Base-by-base conservation (phyloP, 129 eudicot species). In the Arctium lappa region DNA sequence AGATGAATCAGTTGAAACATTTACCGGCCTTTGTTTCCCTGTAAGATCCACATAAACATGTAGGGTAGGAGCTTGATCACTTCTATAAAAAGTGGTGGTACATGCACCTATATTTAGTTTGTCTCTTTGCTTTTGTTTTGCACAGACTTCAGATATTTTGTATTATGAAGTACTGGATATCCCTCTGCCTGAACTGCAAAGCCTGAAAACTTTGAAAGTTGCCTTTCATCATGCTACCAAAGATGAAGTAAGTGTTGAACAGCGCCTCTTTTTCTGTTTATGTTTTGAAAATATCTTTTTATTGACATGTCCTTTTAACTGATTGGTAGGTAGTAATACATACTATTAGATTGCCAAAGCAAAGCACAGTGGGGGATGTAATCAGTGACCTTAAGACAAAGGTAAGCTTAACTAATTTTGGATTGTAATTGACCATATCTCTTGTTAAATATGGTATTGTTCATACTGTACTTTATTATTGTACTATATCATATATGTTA, bases 151-250 rank as follows among this genome's bases (percentile, higher is more conserved):
- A 6, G 97, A 93, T 84, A 93, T 93, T 81, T 75, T 93, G 82
- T 93, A 93, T 82, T 93, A 93, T 84, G 97, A 93, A 86, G 96
- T 91, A 69, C 77, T 93, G 85, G 97, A 93, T 82, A 93, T 93
- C 56, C 97, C 97, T 74, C 85, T 93, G 62, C 97, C 97, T 31
- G 96, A 93, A 82, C 83, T 93, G 69, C 94, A 93, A 90, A 89
- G 97, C 69, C 87, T 93, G 63, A 93, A 91, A 83, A 86, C 96
- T 63, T 88, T 93, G 10, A 93, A 93, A 87, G 94, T 93, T 83
- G 94, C 96, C 63, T 93, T 91, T 39, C 93, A 91, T 80, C 89
- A 88, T 85, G 93, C 97, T 71, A 82, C 93, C 11, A 91, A 91
- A 79, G 92, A 93, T 69, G 97, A 89, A 81, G 97, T 91, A 81